phyloP scores from a whole-genome alignment of 2,329 filamentous ascomycete species.

The Ophiostoma himal-ulmi region DNA sequence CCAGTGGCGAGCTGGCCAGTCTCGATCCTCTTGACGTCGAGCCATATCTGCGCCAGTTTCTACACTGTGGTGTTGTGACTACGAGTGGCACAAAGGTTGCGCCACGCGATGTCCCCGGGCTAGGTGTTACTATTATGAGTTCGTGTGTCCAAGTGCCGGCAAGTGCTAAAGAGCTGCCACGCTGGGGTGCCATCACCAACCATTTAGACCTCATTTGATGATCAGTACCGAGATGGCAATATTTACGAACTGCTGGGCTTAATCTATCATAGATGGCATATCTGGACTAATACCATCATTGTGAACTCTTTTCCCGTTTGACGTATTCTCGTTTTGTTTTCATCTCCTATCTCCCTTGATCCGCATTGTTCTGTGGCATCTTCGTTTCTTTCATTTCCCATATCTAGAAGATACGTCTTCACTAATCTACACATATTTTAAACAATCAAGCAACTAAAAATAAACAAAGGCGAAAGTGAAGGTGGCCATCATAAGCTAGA shows the following conservation, averaged over 20 bases:
- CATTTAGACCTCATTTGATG: constrained; percentile 28
- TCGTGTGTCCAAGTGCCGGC: constrained; percentile 35
- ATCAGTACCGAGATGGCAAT: not conserved
- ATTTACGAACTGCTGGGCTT: not conserved
- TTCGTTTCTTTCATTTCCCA: not conserved
- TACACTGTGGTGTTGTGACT: constrained; percentile 35
- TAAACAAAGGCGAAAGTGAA: not conserved
- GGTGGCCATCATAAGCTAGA: not conserved
- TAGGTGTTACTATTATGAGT: constrained; percentile 37
- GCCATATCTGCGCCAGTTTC: constrained; percentile 38
- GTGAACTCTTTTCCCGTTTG: not conserved
- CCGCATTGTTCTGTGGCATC: not conserved
- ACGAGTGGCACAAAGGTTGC: constrained; percentile 31
- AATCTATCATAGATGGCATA: not conserved
- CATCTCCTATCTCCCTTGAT: not conserved
- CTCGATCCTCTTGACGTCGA: constrained; percentile 36
- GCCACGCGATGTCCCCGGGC: constrained; percentile 31
- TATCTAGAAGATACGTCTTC: not conserved
- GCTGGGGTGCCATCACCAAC: constrained; percentile 32
- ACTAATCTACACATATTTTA: not conserved
- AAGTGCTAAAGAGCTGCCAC: constrained; percentile 34
- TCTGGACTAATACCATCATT: too few species aligned
- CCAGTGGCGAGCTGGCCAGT: constrained; percentile 34
- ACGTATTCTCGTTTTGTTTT: not conserved
- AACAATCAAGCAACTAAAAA: not conserved